Percentiles rank a stretch among this genome's conserved stretches.
Evolutionary conservation across 2,329 filamentous ascomycete genomes (phyloP).

Genomic region (Colletotrichum lentis): DNA sequence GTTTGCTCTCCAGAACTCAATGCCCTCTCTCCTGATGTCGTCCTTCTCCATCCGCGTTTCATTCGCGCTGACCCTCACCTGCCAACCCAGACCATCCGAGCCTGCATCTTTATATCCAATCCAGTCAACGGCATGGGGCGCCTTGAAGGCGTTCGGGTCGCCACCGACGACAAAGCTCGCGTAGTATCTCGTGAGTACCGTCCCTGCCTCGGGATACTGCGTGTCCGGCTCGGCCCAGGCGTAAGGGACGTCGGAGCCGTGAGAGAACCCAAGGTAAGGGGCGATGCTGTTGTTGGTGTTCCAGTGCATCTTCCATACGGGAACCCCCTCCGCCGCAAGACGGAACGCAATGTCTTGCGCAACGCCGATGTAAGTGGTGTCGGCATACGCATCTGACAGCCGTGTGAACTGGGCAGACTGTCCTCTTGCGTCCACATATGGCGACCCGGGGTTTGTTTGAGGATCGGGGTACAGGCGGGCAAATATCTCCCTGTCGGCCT

Average conservation of each 20-base stretch:
- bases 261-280: slow-evolving; percentile 41
- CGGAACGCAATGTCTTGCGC: slow-evolving; percentile 15
- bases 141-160: slow-evolving; percentile 45
- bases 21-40: slow-evolving; percentile 11
- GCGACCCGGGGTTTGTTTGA: background rate
- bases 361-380: slow-evolving; percentile 18
- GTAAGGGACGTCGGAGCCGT: slow-evolving; percentile 20
- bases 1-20: slow-evolving; percentile 23
- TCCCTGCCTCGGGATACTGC: slow-evolving; percentile 13
- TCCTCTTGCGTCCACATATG: slow-evolving; percentile 4
- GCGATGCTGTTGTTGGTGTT: slow-evolving; percentile 49
- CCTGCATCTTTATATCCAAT: background rate
- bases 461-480: slow-evolving; percentile 19
- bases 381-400: slow-evolving; percentile 10
- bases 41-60: slow-evolving; percentile 18
- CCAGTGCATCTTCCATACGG: slow-evolving; percentile 51
- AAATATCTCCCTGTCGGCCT: slow-evolving; percentile 8
- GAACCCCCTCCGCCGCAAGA: slow-evolving; percentile 29
- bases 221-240: slow-evolving; percentile 17
- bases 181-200: slow-evolving; percentile 40
- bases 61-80: slow-evolving; percentile 16
- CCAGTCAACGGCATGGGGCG: slow-evolving; percentile 41
- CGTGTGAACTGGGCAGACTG: slow-evolving; percentile 27
- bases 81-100: slow-evolving; percentile 4
- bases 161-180: slow-evolving; percentile 50